A percentile compares a stretch with the other conserved stretches of the same genome.
phyloP scores from a whole-genome alignment of 495 filamentous ascomycete species.

The Lophium mytilinum region DNA sequence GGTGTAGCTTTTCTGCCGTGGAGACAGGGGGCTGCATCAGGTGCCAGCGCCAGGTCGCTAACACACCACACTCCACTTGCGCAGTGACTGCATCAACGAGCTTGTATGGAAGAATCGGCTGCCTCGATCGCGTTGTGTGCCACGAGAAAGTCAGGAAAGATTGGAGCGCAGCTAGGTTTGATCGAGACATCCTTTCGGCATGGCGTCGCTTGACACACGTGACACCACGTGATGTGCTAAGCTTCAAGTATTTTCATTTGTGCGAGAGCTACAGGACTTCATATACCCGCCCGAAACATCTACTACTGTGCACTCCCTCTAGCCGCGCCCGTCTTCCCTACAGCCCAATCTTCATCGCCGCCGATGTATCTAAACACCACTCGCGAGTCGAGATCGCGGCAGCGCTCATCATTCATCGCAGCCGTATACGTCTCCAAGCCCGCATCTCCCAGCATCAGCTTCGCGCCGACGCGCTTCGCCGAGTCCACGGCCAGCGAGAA shows the following conservation, averaged over 20 bases:
- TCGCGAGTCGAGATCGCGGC: slow-evolving; percentile 43
- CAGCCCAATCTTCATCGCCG: slow-evolving; percentile 41
- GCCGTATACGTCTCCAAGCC: slow-evolving; percentile 42
- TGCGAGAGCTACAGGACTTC: not conserved
- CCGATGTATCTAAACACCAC: slow-evolving; percentile 48
- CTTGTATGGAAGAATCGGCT: too few species aligned
- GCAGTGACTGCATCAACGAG: too few species aligned
- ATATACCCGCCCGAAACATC: not conserved
- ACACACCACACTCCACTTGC: too few species aligned
- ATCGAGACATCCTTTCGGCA: too few species aligned
- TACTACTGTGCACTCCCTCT: not conserved
- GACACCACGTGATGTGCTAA: too few species aligned
- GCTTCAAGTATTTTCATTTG: not conserved
- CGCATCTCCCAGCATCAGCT: slow-evolving; percentile 35
- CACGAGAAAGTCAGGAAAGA: too few species aligned
- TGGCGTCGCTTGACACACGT: too few species aligned
- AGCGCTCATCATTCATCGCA: slow-evolving; percentile 39
- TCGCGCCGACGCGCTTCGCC: slow-evolving; percentile 39
- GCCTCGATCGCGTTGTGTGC: too few species aligned
- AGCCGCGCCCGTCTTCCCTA: not conserved
- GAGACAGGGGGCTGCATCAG: too few species aligned
- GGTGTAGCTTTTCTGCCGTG: too few species aligned
- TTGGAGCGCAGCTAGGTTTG: too few species aligned
- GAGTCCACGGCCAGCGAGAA: slow-evolving; percentile 43
- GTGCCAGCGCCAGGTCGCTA: too few species aligned